These are phyloP conservation scores for Notholithocarpus densiflorus DNA, from an alignment of 306 rosid species.

Conservation along the genomic window DNA sequence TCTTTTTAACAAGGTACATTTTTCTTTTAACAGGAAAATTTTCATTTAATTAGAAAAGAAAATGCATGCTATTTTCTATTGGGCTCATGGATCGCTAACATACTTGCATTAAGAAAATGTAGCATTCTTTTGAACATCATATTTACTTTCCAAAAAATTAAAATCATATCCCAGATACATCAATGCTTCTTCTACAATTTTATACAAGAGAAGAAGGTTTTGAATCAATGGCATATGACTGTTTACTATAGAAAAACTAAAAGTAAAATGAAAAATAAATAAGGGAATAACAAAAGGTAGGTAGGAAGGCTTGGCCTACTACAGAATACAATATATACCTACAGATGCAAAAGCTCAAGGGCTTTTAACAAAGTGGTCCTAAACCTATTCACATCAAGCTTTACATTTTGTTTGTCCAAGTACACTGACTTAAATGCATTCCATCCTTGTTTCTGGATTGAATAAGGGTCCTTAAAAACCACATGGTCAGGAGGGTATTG, in stretches of 20 bases:
- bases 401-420: slow-evolving; percentile 72
- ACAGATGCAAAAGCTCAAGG: slow-evolving; percentile 65
- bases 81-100: too few relatives aligned
- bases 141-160: too few relatives aligned
- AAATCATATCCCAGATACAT: neutral
- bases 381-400: slow-evolving; percentile 61
- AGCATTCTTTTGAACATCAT: too few relatives aligned
- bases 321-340: neutral
- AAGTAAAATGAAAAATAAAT: neutral
- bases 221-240: neutral
- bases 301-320: too few relatives aligned
- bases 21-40: too few relatives aligned
- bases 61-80: too few relatives aligned
- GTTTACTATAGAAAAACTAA: neutral
- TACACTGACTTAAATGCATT: slow-evolving; percentile 44
- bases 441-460: slow-evolving; percentile 56
- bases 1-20: too few relatives aligned
- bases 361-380: slow-evolving; percentile 64
- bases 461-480: slow-evolving; percentile 47
- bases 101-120: too few relatives aligned
- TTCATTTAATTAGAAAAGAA: too few relatives aligned
- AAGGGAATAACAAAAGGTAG: neutral
- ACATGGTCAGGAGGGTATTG: slow-evolving; percentile 62
- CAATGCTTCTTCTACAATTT: neutral
- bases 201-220: neutral